Evolutionary conservation across 106 monocot species (phyloP).

Genomic region (Narthecium ossifragum): DNA sequence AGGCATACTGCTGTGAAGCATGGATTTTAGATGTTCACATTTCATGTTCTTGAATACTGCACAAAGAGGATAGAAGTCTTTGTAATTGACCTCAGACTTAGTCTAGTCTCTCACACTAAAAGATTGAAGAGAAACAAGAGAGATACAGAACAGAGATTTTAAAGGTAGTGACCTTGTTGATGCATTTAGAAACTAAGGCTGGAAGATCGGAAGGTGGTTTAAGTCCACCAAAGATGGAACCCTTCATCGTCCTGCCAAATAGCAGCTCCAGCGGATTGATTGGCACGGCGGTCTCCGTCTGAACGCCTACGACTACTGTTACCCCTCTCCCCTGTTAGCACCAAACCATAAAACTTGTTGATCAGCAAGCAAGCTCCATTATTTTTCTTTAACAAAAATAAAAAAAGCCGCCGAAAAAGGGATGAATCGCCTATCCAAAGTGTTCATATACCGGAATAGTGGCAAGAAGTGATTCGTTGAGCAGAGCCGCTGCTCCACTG

Average conservation of each 20-base stretch:
- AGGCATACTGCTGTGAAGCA: no score
- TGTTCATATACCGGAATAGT: constrained; percentile 1
- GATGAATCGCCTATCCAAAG: no score
- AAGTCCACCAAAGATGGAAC: not conserved
- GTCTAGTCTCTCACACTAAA: no score
- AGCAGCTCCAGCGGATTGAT: not conserved
- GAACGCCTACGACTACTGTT: not conserved
- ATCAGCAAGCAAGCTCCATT: no score
- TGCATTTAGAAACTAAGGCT: not conserved
- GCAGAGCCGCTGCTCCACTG: not conserved
- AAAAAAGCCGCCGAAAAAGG: no score
- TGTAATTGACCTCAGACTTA: no score
- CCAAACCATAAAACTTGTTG: no score
- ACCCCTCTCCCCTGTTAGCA: constrained; percentile 2
- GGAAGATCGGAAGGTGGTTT: constrained; percentile 6
- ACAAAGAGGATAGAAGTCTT: no score
- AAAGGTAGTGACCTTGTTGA: not conserved
- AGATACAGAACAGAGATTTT: no score
- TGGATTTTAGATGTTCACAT: no score
- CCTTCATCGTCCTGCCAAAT: not conserved
- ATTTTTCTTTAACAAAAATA: not conserved
- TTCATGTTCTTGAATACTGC: no score
- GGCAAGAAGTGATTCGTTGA: constrained; percentile 5
- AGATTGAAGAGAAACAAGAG: no score
- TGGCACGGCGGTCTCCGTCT: not conserved